These are phyloP conservation scores for Diaporthe longicolla DNA, from an alignment of 2,329 filamentous ascomycete genomes.

Conservation along the genomic window DNA sequence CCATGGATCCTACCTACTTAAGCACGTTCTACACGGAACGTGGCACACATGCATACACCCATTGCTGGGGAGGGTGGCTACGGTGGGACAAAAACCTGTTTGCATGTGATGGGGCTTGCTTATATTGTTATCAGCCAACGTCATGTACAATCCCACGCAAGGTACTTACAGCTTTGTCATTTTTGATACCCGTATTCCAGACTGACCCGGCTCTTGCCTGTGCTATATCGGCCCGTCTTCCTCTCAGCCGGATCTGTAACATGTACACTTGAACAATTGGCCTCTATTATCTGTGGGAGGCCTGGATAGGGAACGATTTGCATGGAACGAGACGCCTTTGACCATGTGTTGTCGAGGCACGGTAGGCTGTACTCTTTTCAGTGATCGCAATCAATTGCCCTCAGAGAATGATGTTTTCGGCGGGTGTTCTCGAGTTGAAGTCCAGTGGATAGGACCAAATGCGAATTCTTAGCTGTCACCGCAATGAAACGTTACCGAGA, in stretches of 20 bases:
- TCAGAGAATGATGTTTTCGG: not conserved
- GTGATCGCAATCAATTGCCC: not conserved
- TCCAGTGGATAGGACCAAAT: too few species aligned
- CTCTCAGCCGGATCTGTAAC: not conserved
- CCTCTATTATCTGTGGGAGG: not conserved
- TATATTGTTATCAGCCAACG: not conserved
- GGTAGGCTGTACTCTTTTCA: not conserved
- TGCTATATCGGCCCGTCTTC: not conserved
- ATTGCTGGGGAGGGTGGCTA: not conserved
- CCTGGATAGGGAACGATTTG: not conserved
- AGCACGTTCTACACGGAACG: not conserved
- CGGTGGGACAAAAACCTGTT: conserved; percentile 1
- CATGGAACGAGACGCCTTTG: not conserved
- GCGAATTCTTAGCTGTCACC: too few species aligned
- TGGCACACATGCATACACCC: not conserved
- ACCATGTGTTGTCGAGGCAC: not conserved
- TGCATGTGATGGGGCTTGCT: conserved; percentile 24
- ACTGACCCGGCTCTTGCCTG: not conserved
- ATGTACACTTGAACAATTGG: not conserved
- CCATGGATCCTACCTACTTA: not conserved
- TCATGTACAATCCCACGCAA: not conserved
- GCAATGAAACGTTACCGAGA: not conserved
- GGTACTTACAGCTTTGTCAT: conserved; percentile 2
- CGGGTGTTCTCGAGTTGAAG: too few species aligned
- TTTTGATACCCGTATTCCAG: not conserved